Evolutionary conservation across 805 yeast species (phyloP).

Genomic region (Wickerhamomyces strasburgensis): DNA sequence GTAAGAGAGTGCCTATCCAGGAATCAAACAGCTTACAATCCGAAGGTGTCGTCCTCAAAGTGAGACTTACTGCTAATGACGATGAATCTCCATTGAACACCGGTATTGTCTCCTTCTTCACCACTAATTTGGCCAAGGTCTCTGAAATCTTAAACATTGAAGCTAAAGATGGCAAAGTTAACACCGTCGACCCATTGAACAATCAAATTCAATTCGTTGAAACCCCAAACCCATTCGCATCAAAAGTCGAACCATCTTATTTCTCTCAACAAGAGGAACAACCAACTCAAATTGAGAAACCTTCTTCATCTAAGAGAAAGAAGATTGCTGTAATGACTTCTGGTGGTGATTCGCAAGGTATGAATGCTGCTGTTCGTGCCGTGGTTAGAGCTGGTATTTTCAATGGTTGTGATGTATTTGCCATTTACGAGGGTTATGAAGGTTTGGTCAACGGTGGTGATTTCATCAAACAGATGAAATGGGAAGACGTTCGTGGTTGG

Average conservation of each 20-base stretch:
- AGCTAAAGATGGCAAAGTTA: conserved; percentile 15
- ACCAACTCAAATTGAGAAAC: conserved; percentile 1
- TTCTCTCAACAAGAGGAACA: conserved; percentile 12
- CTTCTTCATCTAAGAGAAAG: conserved; percentile 19
- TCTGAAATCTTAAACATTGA: conserved; percentile 16
- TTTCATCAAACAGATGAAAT: conserved; percentile 67
- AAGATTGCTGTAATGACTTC: conserved; percentile 95
- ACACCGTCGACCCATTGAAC: conserved; percentile 61
- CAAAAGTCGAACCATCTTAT: conserved; percentile 10
- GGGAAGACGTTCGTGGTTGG: conserved; percentile 96
- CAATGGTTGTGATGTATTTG: conserved; percentile 85
- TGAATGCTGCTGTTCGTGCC: conserved; percentile 95
- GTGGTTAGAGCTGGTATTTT: conserved; percentile 89
- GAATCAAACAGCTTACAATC: conserved; percentile 34
- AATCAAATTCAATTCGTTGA: conserved; percentile 37
- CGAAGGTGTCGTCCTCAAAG: conserved; percentile 43
- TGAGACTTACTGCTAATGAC: conserved; percentile 32
- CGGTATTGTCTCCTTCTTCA: conserved; percentile 36
- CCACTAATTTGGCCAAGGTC: conserved; percentile 32
- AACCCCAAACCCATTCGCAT: conserved; percentile 20
- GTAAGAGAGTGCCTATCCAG: conserved; percentile 52
- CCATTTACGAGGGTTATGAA: conserved; percentile 90
- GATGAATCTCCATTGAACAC: conserved; percentile 30
- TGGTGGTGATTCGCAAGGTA: conserved; percentile 99
- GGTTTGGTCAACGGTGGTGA: conserved; percentile 89